Base-by-base conservation (phyloP, 106 monocot species). In the Amphibolis antarctica region DNA sequence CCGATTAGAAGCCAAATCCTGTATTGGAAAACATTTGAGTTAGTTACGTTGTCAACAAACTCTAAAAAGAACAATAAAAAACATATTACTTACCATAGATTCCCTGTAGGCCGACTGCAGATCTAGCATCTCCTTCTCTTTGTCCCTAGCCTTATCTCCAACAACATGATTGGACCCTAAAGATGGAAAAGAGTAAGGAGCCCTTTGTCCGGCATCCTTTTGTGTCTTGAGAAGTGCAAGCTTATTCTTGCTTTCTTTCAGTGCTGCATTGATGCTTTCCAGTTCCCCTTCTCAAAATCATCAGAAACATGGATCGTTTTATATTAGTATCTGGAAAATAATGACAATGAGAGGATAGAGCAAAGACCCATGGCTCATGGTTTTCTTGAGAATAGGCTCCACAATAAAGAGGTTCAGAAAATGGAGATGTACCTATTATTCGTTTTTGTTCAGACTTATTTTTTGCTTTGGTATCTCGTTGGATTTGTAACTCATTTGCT, bases 1-100 rank as follows among this genome's bases (percentile, higher is more conserved):
- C 46, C 76, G 77, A 55, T 64, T 80, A 69, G 90, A 87, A 77
- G 74, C 80, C 64, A 79, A 60, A 44, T 87, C 80, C 98, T 98
- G 75, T 44, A 22, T 76, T 69, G 18, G 24, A 75, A 56, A 21
- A 28, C 50, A 31, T 4, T 36, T 15, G 17, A 26, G 26, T 13
- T 14, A 12, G 22, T 30, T 14, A 28, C 6, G 28, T 4, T 0
- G 5, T 28, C 2, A 11, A 27, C 2, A 57, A 17, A 26, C 15
- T 23, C 22, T 26, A 26, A 12, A 28, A 27, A 57, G 3, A 57
- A 27, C 3, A 14, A 28, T 57, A 0, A 10, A 65, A 44, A 25
- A 20, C 29, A 46, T 23, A 64, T 17, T 28, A 68, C 25, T 50
- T 77, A 90, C 90, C 79, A 53, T 76, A 46, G 80, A 66, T 53